Percentiles rank a stretch among this genome's conserved stretches.
Evolutionary conservation across 179 eudicot genomes (phyloP).

Genomic region (Amaranthus tricolor): DNA sequence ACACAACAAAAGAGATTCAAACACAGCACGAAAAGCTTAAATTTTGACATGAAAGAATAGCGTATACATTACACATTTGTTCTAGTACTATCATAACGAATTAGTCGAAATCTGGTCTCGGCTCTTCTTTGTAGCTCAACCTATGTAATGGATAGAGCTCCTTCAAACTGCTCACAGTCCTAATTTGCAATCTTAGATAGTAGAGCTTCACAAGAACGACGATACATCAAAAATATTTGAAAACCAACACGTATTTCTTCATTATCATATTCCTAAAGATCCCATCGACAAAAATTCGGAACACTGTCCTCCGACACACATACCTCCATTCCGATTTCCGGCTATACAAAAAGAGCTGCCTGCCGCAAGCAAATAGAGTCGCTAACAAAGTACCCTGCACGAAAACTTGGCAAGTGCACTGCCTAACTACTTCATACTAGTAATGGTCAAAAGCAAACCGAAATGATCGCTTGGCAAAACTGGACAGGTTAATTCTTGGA

Average conservation of each 20-base stretch:
- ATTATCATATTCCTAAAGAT: neutral
- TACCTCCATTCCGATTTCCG: constrained; percentile 3
- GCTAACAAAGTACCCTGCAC: neutral
- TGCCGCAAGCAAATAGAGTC: neutral
- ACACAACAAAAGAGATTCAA: too few relatives aligned
- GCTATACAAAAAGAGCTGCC: constrained; percentile 12
- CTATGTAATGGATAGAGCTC: too few relatives aligned
- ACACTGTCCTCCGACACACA: neutral
- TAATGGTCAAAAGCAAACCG: constrained; percentile 70
- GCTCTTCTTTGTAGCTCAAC: too few relatives aligned
- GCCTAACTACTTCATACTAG: neutral
- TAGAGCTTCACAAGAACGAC: too few relatives aligned
- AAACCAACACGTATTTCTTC: neutral
- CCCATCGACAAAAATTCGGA: constrained; percentile 22
- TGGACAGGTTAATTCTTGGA: constrained; percentile 56
- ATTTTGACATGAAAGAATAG: too few relatives aligned
- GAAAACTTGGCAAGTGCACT: neutral
- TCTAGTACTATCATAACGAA: too few relatives aligned
- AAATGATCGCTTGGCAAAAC: constrained; percentile 91
- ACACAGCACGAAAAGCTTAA: too few relatives aligned
- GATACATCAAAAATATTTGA: too few relatives aligned
- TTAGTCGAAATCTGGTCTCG: too few relatives aligned
- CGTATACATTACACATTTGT: too few relatives aligned
- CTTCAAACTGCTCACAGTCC: too few relatives aligned
- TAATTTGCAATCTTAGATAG: too few relatives aligned